Evolutionary conservation across 805 yeast species (phyloP).

Genomic region (Teunomyces tritomae): DNA sequence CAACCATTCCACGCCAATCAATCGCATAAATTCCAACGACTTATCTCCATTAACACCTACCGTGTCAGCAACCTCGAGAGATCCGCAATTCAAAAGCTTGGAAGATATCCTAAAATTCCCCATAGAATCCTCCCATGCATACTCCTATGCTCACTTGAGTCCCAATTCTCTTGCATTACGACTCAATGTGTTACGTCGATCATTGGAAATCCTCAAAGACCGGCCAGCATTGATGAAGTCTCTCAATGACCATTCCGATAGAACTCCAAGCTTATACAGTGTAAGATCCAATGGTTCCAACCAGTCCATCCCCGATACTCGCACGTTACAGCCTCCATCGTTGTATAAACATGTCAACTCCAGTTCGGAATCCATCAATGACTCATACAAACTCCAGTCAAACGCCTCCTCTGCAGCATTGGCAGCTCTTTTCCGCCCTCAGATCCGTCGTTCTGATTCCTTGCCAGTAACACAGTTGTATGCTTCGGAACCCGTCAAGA

Average conservation of each 20-base stretch:
- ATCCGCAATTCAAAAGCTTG: conserved; percentile 9
- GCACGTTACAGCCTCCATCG: conserved; percentile 6
- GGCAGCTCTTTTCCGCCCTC: conserved; percentile 43
- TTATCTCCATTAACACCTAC: background rate
- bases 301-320: conserved; percentile 1
- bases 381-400: conserved; percentile 24
- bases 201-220: conserved; percentile 68
- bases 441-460: conserved; percentile 35
- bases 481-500: conserved; percentile 5
- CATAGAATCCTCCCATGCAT: conserved; percentile 77
- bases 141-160: conserved; percentile 78
- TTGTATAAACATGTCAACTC: conserved; percentile 14
- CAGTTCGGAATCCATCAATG: conserved; percentile 16
- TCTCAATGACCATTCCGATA: conserved; percentile 10
- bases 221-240: conserved; percentile 49
- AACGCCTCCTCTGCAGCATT: conserved; percentile 48
- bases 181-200: conserved; percentile 68
- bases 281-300: conserved; percentile 9
- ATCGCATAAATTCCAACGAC: background rate
- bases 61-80: background rate
- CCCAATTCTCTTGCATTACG: conserved; percentile 79
- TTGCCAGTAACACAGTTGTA: conserved; percentile 23
- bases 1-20: background rate
- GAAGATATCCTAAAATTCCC: conserved; percentile 60
- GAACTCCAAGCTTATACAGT: conserved; percentile 6